Percentiles rank a stretch among this genome's conserved stretches.
Evolutionary conservation across 192 early-diverging fungal species (phyloP).

Genomic region (Funneliformis mosseae): DNA sequence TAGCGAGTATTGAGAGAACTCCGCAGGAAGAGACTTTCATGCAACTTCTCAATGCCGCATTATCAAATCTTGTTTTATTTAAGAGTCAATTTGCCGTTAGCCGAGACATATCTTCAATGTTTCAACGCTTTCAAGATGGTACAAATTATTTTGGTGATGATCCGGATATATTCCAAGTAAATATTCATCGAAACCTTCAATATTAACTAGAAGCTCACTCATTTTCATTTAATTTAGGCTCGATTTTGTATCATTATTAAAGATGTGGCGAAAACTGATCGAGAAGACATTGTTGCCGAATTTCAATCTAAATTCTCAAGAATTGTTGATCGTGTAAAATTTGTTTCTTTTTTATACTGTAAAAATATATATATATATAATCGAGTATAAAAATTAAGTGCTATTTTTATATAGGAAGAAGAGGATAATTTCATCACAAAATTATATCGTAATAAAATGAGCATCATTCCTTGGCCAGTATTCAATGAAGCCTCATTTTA

Average conservation of each 20-base stretch:
- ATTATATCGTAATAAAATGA: constrained; percentile 33
- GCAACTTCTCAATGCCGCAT: constrained; percentile 22
- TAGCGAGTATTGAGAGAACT: constrained; percentile 33
- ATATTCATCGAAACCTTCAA: not conserved
- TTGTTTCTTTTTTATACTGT: not conserved
- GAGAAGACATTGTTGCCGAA: constrained; percentile 24
- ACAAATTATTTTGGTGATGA: constrained; percentile 31
- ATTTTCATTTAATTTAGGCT: not conserved
- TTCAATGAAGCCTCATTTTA: constrained; percentile 34
- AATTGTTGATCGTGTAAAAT: constrained; percentile 14
- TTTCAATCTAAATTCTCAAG: constrained; percentile 29
- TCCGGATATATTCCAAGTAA: constrained; percentile 28
- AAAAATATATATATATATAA: not conserved
- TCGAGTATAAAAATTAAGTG: not conserved
- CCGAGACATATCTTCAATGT: constrained; percentile 37
- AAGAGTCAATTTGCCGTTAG: constrained; percentile 35
- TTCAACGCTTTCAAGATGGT: constrained; percentile 35
- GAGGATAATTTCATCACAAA: constrained; percentile 36
- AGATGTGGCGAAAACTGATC: constrained; percentile 33
- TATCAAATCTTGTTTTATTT: constrained; percentile 33
- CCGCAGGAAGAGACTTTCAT: constrained; percentile 28
- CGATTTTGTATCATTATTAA: constrained; percentile 35
- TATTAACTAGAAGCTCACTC: not conserved
- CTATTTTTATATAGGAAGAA: constrained; percentile 9
- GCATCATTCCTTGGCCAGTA: constrained; percentile 34